These are phyloP conservation scores for Kodamaea anthophila DNA, from an alignment of 1,139 yeast species.

Conservation along the genomic window DNA sequence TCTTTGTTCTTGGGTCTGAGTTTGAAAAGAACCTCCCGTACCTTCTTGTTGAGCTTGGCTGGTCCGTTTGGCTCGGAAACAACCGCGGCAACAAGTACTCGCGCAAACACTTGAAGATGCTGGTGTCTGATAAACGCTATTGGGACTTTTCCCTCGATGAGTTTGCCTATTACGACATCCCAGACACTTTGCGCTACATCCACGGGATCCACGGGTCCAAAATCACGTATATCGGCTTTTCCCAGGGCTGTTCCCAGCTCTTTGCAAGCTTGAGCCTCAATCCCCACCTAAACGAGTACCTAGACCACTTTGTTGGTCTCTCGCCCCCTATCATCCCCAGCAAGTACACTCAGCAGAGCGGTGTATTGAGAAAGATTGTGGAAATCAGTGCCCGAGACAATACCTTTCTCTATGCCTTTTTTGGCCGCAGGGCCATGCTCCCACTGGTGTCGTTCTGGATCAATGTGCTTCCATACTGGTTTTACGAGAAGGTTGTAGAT, in stretches of 20 bases:
- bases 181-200: constrained; percentile 64
- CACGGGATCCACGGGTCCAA: constrained; percentile 8
- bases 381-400: constrained; percentile 31
- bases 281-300: constrained; percentile 26
- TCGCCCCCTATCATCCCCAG: constrained; percentile 44
- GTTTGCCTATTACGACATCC: constrained; percentile 78
- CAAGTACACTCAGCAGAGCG: constrained; percentile 26
- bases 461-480: constrained; percentile 27
- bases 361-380: constrained; percentile 26
- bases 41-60: constrained; percentile 25
- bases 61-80: constrained; percentile 35
- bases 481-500: constrained; percentile 35
- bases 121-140: constrained; percentile 45
- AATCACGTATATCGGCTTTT: constrained; percentile 37
- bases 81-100: constrained; percentile 34
- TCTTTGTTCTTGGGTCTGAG: constrained; percentile 36
- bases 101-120: constrained; percentile 30
- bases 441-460: constrained; percentile 46
- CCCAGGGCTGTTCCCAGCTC: constrained; percentile 44
- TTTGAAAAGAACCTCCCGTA: constrained; percentile 27
- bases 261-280: constrained; percentile 40
- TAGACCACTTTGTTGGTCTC: constrained; percentile 34
- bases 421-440: constrained; percentile 38
- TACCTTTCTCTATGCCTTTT: constrained; percentile 29
- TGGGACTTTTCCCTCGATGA: constrained; percentile 89